Conservation (phyloP, 441 rosid genomes). For the Francoa sonchifolia region DNA sequence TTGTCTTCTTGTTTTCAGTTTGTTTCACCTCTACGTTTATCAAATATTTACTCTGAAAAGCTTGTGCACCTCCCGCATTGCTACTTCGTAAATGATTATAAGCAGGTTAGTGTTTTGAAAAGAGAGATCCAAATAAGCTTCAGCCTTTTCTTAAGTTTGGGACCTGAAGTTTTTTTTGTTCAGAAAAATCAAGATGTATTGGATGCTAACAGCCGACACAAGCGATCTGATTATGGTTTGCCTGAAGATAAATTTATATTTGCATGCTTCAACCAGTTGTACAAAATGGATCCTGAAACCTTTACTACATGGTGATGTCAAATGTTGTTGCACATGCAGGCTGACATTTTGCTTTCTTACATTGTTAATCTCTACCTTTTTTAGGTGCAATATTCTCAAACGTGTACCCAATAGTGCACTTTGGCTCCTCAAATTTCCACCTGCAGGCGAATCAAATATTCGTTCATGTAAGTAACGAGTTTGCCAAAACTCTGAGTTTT, state of each 20-base stretch:
- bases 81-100: constrained; percentile 97
- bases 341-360: constrained; percentile 1
- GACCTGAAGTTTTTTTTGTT: no score
- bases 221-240: constrained; percentile 83
- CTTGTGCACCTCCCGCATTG: constrained; percentile 96
- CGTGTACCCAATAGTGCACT: constrained; percentile 90
- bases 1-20: constrained; percentile 37
- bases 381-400: constrained; percentile 96
- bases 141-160: no score
- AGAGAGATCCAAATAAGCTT: no score
- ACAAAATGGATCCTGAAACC: constrained; percentile 98
- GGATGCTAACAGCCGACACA: constrained; percentile 66
- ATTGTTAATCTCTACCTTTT: background rate
- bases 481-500: background rate
- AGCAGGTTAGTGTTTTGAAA: constrained; percentile 51
- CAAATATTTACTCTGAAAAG: constrained; percentile 90
- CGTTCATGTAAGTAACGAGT: constrained; percentile 50
- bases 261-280: constrained; percentile 96
- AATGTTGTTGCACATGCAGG: background rate
- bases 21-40: constrained; percentile 65
- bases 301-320: constrained; percentile 65
- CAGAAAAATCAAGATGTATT: constrained; percentile 91
- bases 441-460: constrained; percentile 93
- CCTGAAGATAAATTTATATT: constrained; percentile 95
- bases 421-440: constrained; percentile 98